phyloP scores from a whole-genome alignment of 768 basidiomycete genomes.

The Trametes cubensis region DNA sequence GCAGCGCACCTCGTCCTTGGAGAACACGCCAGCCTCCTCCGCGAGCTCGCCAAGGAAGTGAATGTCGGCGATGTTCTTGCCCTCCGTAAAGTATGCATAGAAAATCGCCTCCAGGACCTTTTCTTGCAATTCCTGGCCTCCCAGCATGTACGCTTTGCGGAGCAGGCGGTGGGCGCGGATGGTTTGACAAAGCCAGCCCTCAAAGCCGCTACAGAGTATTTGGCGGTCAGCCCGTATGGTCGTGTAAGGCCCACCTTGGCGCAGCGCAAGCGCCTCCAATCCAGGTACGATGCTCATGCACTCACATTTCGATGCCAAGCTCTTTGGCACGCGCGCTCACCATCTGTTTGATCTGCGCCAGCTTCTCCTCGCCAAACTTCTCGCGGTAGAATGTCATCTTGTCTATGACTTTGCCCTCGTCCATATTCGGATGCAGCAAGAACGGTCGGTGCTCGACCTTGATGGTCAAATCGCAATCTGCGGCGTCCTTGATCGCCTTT shows the following conservation, averaged over 20 bases:
- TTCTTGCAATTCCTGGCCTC: slow-evolving; percentile 62
- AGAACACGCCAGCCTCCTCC: slow-evolving; percentile 56
- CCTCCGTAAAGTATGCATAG: slow-evolving; percentile 66
- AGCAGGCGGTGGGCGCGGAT: slow-evolving; percentile 71
- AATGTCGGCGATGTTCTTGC: slow-evolving; percentile 62
- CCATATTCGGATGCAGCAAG: slow-evolving; percentile 44
- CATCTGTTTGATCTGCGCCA: slow-evolving; percentile 35
- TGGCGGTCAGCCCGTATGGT: neutral
- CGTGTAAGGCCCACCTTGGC: neutral
- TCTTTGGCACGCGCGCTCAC: slow-evolving; percentile 40
- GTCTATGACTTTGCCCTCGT: slow-evolving; percentile 32
- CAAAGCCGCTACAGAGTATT: slow-evolving; percentile 48
- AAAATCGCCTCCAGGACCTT: slow-evolving; percentile 60
- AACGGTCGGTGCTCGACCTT: slow-evolving; percentile 52
- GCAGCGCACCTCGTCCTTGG: slow-evolving; percentile 56
- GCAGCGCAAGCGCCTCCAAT: neutral
- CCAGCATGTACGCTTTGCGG: slow-evolving; percentile 64
- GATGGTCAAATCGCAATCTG: slow-evolving; percentile 36
- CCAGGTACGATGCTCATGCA: slow-evolving; percentile 12
- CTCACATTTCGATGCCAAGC: slow-evolving; percentile 50
- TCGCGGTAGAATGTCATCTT: slow-evolving; percentile 34
- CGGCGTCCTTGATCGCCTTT: slow-evolving; percentile 39
- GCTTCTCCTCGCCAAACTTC: slow-evolving; percentile 45
- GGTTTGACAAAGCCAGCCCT: slow-evolving; percentile 66
- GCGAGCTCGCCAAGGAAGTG: slow-evolving; percentile 63